Evolutionary conservation across 805 yeast species (phyloP), one percentile per base, ranked within the genome.

Genomic region (Teunomyces stri): DNA sequence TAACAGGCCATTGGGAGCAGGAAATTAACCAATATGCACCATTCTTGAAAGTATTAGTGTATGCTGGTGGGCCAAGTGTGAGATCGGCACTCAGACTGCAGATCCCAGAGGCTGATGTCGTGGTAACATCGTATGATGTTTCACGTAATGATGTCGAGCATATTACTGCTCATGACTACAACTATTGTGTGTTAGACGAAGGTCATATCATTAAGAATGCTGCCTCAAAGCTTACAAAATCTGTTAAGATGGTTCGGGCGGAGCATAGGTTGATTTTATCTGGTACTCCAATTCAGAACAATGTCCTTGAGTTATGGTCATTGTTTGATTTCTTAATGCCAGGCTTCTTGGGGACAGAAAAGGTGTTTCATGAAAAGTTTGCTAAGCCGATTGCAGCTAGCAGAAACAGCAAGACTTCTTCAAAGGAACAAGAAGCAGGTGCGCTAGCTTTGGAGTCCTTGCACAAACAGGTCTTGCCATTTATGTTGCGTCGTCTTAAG

Each of bases 1-100:
- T 94, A 56, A 91, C 97, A 2, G 99, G 99, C 18, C 99, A 94
- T 67, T 94, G 99, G 99, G 96, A 89, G 63, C 96, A 89, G 62
- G 99, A 94, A 66, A 74, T 94, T 54, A 80, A 81, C 51, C 90
- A 87, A 52, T 94, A 90, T 64, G 87, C 97, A 0, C 96, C 98
- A 38, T 86, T 87, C 53, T 72, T 94, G 69, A 82, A 80, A 38
- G 87, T 89, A 4, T 63, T 88, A 22, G 94, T 89, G 2, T 92
- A 92, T 66, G 96, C 95, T 16, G 99, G 99, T n/a, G 84, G 89
- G 4, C 98, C 99, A 2, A 69, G 85, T 3, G 69, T 77, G 1
- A 77, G 99, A 59, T 62, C 75, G 5, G 68, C 78, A 6, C 66
- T 89, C 21, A 73, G 89, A 33, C 57, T 69, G 0, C 65, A 76